Percentiles rank a stretch among this genome's conserved stretches.
Conservation (phyloP, 1,284 basidiomycete genomes). For the Microbotryum saponariae region DNA sequence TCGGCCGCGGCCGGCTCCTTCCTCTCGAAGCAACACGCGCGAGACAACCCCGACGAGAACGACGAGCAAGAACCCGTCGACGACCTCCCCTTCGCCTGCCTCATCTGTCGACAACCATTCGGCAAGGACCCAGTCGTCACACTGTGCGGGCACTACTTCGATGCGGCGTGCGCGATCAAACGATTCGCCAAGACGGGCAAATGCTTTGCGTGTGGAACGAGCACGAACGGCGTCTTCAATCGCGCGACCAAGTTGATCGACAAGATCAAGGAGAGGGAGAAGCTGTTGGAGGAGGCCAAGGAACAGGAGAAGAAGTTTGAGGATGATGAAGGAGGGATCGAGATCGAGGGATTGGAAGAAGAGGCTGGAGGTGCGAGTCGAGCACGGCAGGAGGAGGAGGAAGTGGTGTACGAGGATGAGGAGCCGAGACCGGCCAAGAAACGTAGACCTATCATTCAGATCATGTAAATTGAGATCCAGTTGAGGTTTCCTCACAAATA, state of each 20-base stretch:
- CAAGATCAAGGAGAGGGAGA: slow-evolving; percentile 29
- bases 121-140: slow-evolving; percentile 91
- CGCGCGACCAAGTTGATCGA: slow-evolving; percentile 38
- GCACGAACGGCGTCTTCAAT: slow-evolving; percentile 92
- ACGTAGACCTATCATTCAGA: no score
- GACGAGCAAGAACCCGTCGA: slow-evolving; percentile 58
- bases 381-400: not conserved
- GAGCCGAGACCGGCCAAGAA: not conserved
- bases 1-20: slow-evolving; percentile 28
- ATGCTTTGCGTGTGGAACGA: slow-evolving; percentile 86
- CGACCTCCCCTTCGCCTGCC: slow-evolving; percentile 93
- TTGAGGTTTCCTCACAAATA: no score
- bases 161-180: slow-evolving; percentile 53
- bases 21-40: slow-evolving; percentile 31
- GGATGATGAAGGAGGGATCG: slow-evolving; percentile 29
- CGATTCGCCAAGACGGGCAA: slow-evolving; percentile 87
- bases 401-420: not conserved
- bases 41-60: slow-evolving; percentile 48
- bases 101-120: slow-evolving; percentile 90
- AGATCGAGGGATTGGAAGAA: slow-evolving; percentile 34
- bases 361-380: not conserved
- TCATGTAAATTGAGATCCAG: no score
- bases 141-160: slow-evolving; percentile 95
- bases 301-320: slow-evolving; percentile 15
- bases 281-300: slow-evolving; percentile 16